Base-by-base conservation (phyloP, 495 filamentous ascomycete genomes). In the Aspergillus saccharolyticus region DNA sequence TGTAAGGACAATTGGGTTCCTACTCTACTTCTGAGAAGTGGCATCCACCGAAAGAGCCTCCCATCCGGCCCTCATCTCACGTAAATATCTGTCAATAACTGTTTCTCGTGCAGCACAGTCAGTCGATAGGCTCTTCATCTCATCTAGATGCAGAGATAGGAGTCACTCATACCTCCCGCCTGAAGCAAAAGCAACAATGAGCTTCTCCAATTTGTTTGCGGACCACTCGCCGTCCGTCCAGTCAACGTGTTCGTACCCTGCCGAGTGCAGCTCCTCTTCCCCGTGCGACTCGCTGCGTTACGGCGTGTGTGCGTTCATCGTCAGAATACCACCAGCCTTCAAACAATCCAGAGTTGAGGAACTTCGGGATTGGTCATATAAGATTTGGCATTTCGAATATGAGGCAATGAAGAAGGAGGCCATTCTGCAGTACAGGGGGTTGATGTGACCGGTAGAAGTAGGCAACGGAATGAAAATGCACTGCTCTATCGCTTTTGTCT, bases 251-350 rank as follows among this genome's bases (percentile, higher is more conserved):
- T 12, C 33, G 12, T 39, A 39, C 33, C 33, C 33, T 9, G 33
- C 33, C 12, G 33, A 39, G 33, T 39, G 33, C 33, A 39, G 33
- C 33, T 39, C 33, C 4, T 5, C 10, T 39, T 39, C 33, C 33
- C 33, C 7, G 6, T 39, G 33, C 33, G 33, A 39, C 12, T 39
- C 33, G 33, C n/a, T 39, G 33, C 33, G 33, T 39, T 12, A 39
- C 33, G 14, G 75, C 76, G 53, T 83, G 75, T 12, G 20, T 17
- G 0, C 78, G 73, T 1, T 76, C 77, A 60, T 83, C 79, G 2
- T 70, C 69, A 18, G 75, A 76, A 16, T 72, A 59, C 79, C 79
- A 82, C 80, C 80, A 83, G 1, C 79, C 78, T 21, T 80, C 74
- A 0, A 82, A 61, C 7, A 78, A 59, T 0, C 78, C 78, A 48